phyloP scores from a whole-genome alignment of 768 basidiomycete genomes.

The Hericium erinaceus region DNA sequence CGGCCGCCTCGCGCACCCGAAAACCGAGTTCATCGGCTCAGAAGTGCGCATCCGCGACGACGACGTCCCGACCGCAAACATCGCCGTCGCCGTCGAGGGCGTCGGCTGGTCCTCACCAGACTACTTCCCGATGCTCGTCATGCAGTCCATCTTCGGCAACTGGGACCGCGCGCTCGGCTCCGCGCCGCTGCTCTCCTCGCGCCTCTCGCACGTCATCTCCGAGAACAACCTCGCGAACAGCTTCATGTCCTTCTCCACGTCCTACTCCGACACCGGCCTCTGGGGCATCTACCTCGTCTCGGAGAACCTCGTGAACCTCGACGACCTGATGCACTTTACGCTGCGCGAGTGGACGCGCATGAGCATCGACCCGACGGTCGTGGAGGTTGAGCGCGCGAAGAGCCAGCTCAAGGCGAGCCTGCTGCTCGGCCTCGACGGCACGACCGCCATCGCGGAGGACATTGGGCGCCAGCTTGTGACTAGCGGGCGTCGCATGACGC shows the following conservation, averaged over 20 bases:
- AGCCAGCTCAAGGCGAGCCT: slow-evolving; percentile 95
- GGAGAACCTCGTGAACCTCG: slow-evolving; percentile 90
- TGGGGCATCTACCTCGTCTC: slow-evolving; percentile 98
- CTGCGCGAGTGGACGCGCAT: slow-evolving; percentile 94
- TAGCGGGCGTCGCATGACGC: slow-evolving; percentile 81
- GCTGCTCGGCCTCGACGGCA: slow-evolving; percentile 87
- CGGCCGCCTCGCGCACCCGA: slow-evolving; percentile 66
- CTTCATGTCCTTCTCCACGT: slow-evolving; percentile 99
- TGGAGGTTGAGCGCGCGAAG: slow-evolving; percentile 88
- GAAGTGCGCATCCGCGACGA: slow-evolving; percentile 96
- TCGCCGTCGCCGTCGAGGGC: slow-evolving; percentile 96
- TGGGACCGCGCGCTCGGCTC: slow-evolving; percentile 97
- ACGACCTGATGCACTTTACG: slow-evolving; percentile 91
- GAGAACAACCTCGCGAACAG: slow-evolving; percentile 95
- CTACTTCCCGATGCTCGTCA: slow-evolving; percentile 99
- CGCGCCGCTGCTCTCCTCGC: slow-evolving; percentile 80
- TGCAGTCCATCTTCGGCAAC: slow-evolving; percentile 97
- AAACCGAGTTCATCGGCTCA: slow-evolving; percentile 81
- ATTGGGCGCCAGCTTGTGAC: slow-evolving; percentile 98
- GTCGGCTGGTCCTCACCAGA: slow-evolving; percentile 97
- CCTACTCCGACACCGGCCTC: slow-evolving; percentile 96
- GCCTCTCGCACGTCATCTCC: slow-evolving; percentile 85
- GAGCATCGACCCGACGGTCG: slow-evolving; percentile 67
- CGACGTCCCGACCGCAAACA: slow-evolving; percentile 77
- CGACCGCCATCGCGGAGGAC: slow-evolving; percentile 94